Evolutionary conservation across 257 asterid species (phyloP), one percentile per base, ranked within the genome.

Genomic region (Sherardia arvensis): DNA sequence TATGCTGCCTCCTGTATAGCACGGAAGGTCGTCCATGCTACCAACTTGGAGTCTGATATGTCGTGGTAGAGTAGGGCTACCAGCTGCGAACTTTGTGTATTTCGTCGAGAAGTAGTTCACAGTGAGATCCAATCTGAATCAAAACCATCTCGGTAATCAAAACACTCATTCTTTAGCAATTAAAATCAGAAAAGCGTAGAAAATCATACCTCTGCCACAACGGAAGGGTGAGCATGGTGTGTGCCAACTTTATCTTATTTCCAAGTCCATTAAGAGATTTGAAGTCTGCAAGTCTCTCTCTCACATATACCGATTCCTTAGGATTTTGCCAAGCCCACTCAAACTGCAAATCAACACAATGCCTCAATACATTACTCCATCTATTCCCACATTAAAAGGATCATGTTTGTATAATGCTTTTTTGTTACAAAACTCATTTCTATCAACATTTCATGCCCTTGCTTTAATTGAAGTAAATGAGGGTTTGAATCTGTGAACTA

Each of bases 251-350:
- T 26, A 91, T 85, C 92, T 91, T 88, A 77, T 88, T 89, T 54
- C 87, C 86, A 60, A 88, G 77, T 62, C 97, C 96, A 66, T 81
- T 71, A 26, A 91, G 84, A 22, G 97, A 83, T 83, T 85, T 91
- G 74, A 91, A 91, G 55, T 71, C 60, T 7, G 74, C 78, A 60
- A 92, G 95, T 4, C 91, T 90, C 27, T 65, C 70, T 75, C 98
- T 80, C 38, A 91, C 95, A 12, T 95, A 94, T 62, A 87, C 66
- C 38, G 98, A 91, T 75, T 86, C 95, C 6, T 69, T 66, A 1
- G 98, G 98, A 70, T 91, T 96, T 78, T 91, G 98, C 98, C 98
- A 91, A 0, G 98, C 98, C 98, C 98, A 91, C 78, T 91, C 98
- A 67, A 91, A 91, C 98, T 91, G 88, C 71, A 76, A 57, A 28